A percentile compares a stretch with the other conserved stretches of the same genome.
These are phyloP conservation scores for Chloromonas sp. DNA, from an alignment of 163 green algal species.

Conservation along the genomic window DNA sequence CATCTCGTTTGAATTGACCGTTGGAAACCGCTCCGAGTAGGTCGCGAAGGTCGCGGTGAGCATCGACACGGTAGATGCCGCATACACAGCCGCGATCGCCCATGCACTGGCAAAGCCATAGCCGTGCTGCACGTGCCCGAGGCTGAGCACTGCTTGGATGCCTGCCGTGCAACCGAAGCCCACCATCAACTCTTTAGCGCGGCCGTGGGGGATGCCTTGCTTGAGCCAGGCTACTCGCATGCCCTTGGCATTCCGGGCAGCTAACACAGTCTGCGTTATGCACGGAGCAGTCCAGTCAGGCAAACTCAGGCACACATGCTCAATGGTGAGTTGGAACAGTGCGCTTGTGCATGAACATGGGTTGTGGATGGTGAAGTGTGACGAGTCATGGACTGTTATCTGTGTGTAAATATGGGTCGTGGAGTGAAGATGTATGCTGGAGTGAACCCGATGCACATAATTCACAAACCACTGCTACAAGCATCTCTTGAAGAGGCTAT, in stretches of 20 bases:
- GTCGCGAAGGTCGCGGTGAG: neutral
- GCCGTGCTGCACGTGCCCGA: neutral
- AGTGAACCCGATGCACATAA: no score
- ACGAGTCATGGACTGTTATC: no score
- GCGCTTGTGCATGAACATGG: no score
- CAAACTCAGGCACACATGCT: no score
- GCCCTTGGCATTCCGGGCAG: neutral
- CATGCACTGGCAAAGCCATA: neutral
- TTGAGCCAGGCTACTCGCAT: conserved; percentile 2
- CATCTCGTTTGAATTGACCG: neutral
- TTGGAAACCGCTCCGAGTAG: neutral
- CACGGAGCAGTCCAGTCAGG: no score
- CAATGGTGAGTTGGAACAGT: no score
- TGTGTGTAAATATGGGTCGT: no score
- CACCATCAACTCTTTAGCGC: neutral
- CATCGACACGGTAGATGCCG: neutral
- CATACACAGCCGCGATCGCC: neutral
- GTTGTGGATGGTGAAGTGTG: no score
- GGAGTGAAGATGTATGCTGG: no score
- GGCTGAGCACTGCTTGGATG: neutral
- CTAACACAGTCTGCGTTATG: neutral
- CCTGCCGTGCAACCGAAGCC: neutral
- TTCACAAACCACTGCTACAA: no score
- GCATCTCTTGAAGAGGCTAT: no score
- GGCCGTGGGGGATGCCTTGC: neutral